Base-by-base conservation (phyloP, 257 asterid genomes). In the Przewalskia tangutica region DNA sequence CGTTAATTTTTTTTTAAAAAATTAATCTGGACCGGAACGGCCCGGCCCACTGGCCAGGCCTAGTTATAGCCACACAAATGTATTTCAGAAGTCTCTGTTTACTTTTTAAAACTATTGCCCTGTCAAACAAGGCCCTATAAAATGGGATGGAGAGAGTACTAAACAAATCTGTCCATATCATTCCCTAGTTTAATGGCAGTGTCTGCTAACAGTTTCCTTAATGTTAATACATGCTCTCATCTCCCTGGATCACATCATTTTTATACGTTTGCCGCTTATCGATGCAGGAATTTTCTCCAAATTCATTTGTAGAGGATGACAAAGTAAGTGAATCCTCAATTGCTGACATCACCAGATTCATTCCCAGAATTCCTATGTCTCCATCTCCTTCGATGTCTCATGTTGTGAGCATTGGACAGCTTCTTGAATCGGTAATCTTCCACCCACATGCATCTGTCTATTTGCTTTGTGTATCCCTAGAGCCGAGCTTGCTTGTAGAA, bases 331-430 rank as follows among this genome's bases (percentile, higher is more conserved):
- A 93, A 88, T 90, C 97, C 38, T 93, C 98, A 34, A 93, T 92
- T 67, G 87, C 91, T 81, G 97, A 94, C 81, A 85, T 95, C 82
- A 83, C 99, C 73, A 93, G 89, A 51, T 90, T 94, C 85, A 85
- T 93, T 32, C 94, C 97, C 56, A 90, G 83, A 86, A 88, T 90
- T 85, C 94, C 94, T 16, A 83, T 92, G 82, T 94, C 97, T 58
- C 89, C 99, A 4, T 93, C 98, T 77, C 94, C 97, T 36, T 92
- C 97, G 13, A 88, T 93, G 91, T 88, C 98, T 12, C 95, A 87
- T 73, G 89, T 96, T 48, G 94, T 91, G 86, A 92, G 98, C 90
- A 90, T 96, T 38, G 99, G 97, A 50, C 97, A 93, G 86, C 95
- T 96, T 7, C 90, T 94, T 81, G 97, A 96, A 89, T 96, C 98